Base-by-base conservation (phyloP, 2,329 filamentous ascomycete species). In the Xylariaceae sp. region DNA sequence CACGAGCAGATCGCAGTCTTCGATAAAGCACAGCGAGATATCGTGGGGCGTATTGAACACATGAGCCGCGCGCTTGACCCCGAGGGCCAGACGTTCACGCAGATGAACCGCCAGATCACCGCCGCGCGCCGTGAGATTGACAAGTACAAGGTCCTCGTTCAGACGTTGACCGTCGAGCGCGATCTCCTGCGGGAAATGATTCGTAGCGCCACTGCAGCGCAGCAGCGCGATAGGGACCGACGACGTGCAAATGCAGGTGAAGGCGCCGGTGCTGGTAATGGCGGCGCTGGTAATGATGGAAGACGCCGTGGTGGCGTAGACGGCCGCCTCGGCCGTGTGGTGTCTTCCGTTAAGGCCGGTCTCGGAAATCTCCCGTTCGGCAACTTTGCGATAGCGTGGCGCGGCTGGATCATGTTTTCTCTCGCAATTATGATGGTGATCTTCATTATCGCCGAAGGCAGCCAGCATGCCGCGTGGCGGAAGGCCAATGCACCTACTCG, bases 401-500 rank as follows among this genome's bases (percentile, higher is more conserved):
- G 50, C 7, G 15, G n/a, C 21, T 20, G 5, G 3, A 32, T 57
- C 30, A 44, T 61, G 33, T 2, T 44, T 1, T 0, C 35, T 1
- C 1, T 47, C 18, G 46, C 61, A 23, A 1, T 48, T 13, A 16
- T 56, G 26, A 46, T 66, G 50, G 0, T 60, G 1, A n/a, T 10
- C 1, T 39, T 52, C n/a, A 36, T 36, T 6, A 33, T 67, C 15
- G 55, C 62, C 15, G 42, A 58, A 44, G 56, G 48, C 13, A 51
- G 58, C 10, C 57, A 60, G 27, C 53, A 50, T 43, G 48, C 41
- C 33, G 20, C 40, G 20, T 63, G 62, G 52, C 43, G 10, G 39
- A 3, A 40, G 8, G 53, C 53, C 20, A 68, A 68, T 52, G 26
- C 45, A 7, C 9, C 50, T 1, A 37, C 45, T 24, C 60, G 65